Conservation (phyloP, 2,329 filamentous ascomycete genomes). For the Paracoccidioides lutzii region DNA sequence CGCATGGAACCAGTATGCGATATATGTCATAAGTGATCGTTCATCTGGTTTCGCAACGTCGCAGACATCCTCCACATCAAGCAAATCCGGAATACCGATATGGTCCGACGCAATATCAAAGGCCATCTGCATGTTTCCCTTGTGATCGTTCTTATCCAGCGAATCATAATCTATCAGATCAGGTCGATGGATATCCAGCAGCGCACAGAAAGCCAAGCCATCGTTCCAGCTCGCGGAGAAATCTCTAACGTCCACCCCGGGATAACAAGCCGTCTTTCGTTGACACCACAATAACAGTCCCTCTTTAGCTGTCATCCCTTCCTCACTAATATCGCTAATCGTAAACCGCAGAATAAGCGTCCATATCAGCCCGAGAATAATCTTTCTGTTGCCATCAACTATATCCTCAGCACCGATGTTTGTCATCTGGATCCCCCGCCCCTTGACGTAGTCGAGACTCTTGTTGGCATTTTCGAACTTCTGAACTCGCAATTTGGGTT, state of each 20-base stretch:
- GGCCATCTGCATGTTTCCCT: constrained; percentile 93
- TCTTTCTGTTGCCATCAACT: constrained; percentile 94
- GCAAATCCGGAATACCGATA: constrained; percentile 88
- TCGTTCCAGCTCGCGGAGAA: constrained; percentile 97
- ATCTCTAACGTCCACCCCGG: constrained; percentile 88
- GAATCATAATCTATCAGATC: constrained; percentile 95
- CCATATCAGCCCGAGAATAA: constrained; percentile 95
- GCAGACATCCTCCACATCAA: constrained; percentile 96
- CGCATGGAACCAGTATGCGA: constrained; percentile 99
- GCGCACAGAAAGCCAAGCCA: constrained; percentile 86
- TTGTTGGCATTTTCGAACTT: constrained; percentile 97
- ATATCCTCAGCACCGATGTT: constrained; percentile 98
- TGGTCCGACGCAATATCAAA: constrained; percentile 94
- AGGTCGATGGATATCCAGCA: constrained; percentile 91
- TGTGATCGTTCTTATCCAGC: constrained; percentile 85
- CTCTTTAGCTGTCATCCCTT: constrained; percentile 95
- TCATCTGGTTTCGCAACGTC: constrained; percentile 95
- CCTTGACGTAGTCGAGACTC: constrained; percentile 84
- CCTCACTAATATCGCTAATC: constrained; percentile 96
- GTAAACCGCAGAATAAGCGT: constrained; percentile 95
- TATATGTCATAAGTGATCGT: constrained; percentile 96
- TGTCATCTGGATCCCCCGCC: constrained; percentile 85
- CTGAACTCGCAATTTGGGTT: constrained; percentile 91
- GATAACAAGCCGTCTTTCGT: constrained; percentile 95
- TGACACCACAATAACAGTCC: constrained; percentile 94